Evolutionary conservation across 148 eudicot species (phyloP).

Genomic region (Fagopyrum tataricum): DNA sequence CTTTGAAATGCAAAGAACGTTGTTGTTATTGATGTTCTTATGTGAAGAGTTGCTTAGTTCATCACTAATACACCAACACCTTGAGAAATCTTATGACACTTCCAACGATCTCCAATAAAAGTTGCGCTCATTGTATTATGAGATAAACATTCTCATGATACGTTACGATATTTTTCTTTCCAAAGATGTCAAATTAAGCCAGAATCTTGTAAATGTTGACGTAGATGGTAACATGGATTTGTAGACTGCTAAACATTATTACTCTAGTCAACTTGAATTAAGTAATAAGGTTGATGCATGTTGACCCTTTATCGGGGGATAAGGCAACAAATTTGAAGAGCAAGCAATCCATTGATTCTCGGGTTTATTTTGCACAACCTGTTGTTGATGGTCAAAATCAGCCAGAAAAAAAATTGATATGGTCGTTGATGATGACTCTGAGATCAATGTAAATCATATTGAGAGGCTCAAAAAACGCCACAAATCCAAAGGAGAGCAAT

Average conservation of each 20-base stretch:
- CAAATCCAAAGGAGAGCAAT: constrained; percentile 12
- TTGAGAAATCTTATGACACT: constrained; percentile 42
- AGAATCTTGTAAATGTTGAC: constrained; percentile 11
- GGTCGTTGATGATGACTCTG: constrained; percentile 15
- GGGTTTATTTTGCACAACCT: constrained; percentile 18
- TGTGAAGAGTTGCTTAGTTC: constrained; percentile 58
- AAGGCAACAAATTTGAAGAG: constrained; percentile 11
- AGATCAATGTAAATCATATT: constrained; percentile 15
- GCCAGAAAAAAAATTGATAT: constrained; percentile 17
- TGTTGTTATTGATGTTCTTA: constrained; percentile 43
- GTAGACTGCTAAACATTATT: constrained; percentile 8
- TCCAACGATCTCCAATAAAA: constrained; percentile 48
- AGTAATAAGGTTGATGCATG: constrained; percentile 16
- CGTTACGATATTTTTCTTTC: constrained; percentile 38
- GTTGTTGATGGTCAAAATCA: constrained; percentile 22
- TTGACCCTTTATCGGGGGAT: constrained; percentile 14
- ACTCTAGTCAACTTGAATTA: constrained; percentile 14
- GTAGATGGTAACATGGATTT: constrained; percentile 20
- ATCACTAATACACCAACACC: constrained; percentile 40
- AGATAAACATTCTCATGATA: constrained; percentile 38
- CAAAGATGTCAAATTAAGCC: constrained; percentile 23
- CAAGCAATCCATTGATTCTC: constrained; percentile 11
- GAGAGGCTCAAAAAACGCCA: constrained; percentile 23
- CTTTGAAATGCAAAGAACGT: constrained; percentile 36
- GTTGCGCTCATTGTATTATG: constrained; percentile 35